Percentiles rank a stretch among this genome's conserved stretches.
phyloP scores from a whole-genome alignment of 352 stramenopile genomes.

The Pythium grandisporangium region DNA sequence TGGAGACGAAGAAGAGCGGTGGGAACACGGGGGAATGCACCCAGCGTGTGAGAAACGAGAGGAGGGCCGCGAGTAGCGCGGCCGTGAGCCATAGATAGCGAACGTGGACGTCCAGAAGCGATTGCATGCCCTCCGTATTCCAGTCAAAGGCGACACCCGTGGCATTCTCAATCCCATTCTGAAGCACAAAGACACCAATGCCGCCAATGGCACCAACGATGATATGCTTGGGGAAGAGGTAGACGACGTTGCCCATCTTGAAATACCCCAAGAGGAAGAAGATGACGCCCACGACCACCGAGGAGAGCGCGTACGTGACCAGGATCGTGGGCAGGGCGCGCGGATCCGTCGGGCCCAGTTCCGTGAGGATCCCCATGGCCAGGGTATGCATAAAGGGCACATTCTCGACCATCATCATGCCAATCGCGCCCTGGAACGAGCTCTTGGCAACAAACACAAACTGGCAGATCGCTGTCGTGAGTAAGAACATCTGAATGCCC shows the following conservation, averaged over 20 bases:
- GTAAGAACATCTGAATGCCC: conserved; percentile 78
- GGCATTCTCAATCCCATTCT: conserved; percentile 81
- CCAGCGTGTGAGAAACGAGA: conserved; percentile 46
- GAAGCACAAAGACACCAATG: conserved; percentile 84
- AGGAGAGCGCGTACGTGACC: conserved; percentile 86
- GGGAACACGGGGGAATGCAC: conserved; percentile 56
- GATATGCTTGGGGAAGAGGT: conserved; percentile 93
- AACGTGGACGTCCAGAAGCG: conserved; percentile 35
- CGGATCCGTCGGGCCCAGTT: conserved; percentile 63
- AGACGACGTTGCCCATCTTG: conserved; percentile 87
- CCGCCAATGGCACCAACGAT: conserved; percentile 93
- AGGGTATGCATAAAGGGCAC: conserved; percentile 93
- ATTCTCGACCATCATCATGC: conserved; percentile 95
- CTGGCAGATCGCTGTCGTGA: conserved; percentile 72
- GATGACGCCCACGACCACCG: conserved; percentile 79
- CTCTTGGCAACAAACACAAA: conserved; percentile 73
- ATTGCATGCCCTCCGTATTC: conserved; percentile 33
- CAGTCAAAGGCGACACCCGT: conserved; percentile 60
- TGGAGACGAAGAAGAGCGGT: conserved; percentile 75
- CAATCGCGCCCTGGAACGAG: conserved; percentile 64
- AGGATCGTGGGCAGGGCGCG: conserved; percentile 87
- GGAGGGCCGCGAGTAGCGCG: conserved; percentile 31
- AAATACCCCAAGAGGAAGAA: conserved; percentile 89
- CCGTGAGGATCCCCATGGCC: conserved; percentile 73
- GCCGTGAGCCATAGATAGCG: conserved; percentile 68